These are phyloP conservation scores for Puccinia hordei DNA, from an alignment of 1,284 basidiomycete genomes.

Conservation along the genomic window DNA sequence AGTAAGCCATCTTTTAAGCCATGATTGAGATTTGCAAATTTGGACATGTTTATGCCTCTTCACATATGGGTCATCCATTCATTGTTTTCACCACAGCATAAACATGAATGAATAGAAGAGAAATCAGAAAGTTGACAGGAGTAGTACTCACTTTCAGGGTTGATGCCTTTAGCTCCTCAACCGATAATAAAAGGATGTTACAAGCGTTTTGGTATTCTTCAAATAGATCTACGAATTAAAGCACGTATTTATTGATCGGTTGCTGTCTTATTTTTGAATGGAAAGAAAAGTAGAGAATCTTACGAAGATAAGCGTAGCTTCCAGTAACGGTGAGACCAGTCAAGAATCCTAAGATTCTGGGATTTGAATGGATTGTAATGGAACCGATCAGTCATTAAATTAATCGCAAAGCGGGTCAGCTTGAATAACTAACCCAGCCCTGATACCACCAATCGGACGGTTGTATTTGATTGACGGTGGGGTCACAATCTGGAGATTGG, in stretches of 20 bases:
- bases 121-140: neutral
- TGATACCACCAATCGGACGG: constrained; percentile 45
- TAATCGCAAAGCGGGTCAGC: neutral
- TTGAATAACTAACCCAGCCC: constrained; percentile 19
- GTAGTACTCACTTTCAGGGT: constrained; percentile 17
- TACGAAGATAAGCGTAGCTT: constrained; percentile 38
- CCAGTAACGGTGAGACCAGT: constrained; percentile 43
- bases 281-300: neutral
- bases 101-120: neutral
- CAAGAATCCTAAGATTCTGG: constrained; percentile 38
- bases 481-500: constrained; percentile 15
- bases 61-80: neutral
- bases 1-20: neutral
- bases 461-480: constrained; percentile 37
- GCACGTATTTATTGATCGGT: neutral
- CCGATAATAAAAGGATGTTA: constrained; percentile 34
- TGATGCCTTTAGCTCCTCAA: constrained; percentile 41
- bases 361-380: neutral
- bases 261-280: neutral
- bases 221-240: constrained; percentile 15
- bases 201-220: constrained; percentile 47
- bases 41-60: neutral
- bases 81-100: neutral
- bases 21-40: neutral
- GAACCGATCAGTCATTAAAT: neutral